Evolutionary conservation across 202 grass and related monocot species (phyloP).

Genomic region (Saccharum hybrid): DNA sequence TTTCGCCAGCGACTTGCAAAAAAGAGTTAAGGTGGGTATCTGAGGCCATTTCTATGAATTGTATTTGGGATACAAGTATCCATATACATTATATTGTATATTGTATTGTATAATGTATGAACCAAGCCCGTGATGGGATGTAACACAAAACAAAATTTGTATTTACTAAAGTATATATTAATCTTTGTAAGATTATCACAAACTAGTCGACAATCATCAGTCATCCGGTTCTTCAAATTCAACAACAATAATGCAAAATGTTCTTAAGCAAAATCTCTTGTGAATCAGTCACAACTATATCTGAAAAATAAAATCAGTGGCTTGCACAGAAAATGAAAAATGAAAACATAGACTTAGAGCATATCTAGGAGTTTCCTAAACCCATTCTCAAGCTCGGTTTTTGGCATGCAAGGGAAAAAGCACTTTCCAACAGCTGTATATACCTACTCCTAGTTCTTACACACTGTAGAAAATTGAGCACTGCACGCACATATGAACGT

Average conservation of each 20-base stretch:
- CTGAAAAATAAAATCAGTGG: background rate
- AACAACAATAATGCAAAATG: background rate
- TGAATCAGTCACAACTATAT: background rate
- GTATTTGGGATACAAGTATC: background rate
- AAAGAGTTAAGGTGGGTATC: background rate
- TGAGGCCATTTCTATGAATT: background rate
- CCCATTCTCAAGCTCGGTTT: too few species aligned
- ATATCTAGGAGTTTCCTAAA: too few species aligned
- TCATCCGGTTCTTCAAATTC: background rate
- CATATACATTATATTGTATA: background rate
- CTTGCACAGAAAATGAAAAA: too few species aligned
- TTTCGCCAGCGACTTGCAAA: constrained; percentile 18
- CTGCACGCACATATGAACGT: too few species aligned
- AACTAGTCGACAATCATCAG: background rate
- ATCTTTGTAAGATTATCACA: background rate
- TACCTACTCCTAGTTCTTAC: too few species aligned
- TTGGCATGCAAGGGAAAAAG: too few species aligned
- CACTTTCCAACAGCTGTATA: too few species aligned
- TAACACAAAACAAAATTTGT: background rate
- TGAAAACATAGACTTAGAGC: too few species aligned
- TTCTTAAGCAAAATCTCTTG: background rate
- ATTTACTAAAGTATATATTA: background rate
- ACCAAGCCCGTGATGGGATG: background rate
- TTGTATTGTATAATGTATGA: background rate
- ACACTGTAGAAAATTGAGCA: too few species aligned